Conservation (phyloP, 1,284 basidiomycete genomes). For the Pyrrhoderma noxium region DNA sequence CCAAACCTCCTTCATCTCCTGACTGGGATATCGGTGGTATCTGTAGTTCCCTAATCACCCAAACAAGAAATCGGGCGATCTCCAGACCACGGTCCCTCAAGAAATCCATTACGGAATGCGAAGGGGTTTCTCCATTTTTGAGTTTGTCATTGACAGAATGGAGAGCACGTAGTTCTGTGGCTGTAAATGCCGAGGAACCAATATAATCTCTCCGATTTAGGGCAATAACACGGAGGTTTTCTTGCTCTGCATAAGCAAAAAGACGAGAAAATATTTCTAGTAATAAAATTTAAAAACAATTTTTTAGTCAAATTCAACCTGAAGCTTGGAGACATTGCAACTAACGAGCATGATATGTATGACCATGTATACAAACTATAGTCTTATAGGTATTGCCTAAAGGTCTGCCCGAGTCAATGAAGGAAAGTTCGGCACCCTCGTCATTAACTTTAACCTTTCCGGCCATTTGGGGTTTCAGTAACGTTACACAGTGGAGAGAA, state of each 20-base stretch:
- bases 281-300: not conserved
- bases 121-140: not conserved
- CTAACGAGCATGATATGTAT: constrained; percentile 10
- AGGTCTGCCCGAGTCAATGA: constrained; percentile 11
- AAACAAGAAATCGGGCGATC: constrained; percentile 16
- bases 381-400: constrained; percentile 5
- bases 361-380: constrained; percentile 12
- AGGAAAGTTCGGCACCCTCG: not conserved
- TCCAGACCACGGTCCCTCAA: constrained; percentile 12
- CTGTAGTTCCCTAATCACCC: constrained; percentile 11
- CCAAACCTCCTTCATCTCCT: constrained; percentile 10
- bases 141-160: not conserved
- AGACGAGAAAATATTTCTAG: constrained; percentile 13
- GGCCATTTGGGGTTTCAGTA: no score
- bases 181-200: constrained; percentile 17
- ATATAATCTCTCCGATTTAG: constrained; percentile 19
- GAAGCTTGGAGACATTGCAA: not conserved
- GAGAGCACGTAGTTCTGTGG: constrained; percentile 10
- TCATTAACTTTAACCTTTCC: constrained; percentile 5
- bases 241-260: constrained; percentile 2
- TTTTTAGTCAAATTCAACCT: not conserved
- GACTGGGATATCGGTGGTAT: constrained; percentile 1
- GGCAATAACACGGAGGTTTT: constrained; percentile 14
- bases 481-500: no score
- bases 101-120: not conserved